phyloP scores from a whole-genome alignment of 1,284 basidiomycete genomes.

The Papiliotrema laurentii region DNA sequence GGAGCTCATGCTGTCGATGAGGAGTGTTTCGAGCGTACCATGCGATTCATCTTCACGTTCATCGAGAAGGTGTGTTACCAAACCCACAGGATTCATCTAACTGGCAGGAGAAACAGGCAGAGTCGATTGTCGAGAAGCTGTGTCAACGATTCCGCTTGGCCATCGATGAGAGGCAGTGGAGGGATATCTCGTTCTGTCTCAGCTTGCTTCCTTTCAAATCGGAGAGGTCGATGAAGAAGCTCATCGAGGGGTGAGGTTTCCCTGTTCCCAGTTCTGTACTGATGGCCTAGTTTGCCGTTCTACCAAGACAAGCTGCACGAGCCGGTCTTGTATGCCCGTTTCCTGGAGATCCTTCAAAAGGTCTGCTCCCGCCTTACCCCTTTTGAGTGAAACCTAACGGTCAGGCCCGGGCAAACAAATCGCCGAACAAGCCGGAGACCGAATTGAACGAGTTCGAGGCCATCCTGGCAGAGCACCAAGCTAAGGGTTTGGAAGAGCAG shows the following conservation, averaged over 20 bases:
- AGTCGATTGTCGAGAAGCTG: slow-evolving; percentile 88
- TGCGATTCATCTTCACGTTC: slow-evolving; percentile 93
- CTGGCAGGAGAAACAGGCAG: slow-evolving; percentile 84
- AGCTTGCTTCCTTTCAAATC: slow-evolving; percentile 95
- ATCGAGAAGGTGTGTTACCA: slow-evolving; percentile 75
- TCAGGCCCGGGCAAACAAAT: slow-evolving; percentile 76
- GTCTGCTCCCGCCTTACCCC: slow-evolving; percentile 35
- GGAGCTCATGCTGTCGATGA: slow-evolving; percentile 94
- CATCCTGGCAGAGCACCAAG: slow-evolving; percentile 73
- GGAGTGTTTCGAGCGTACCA: slow-evolving; percentile 83
- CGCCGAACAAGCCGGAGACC: slow-evolving; percentile 81
- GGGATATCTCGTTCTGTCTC: slow-evolving; percentile 93
- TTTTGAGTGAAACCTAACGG: not conserved
- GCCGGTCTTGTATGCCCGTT: slow-evolving; percentile 71
- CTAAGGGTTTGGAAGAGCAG: slow-evolving; percentile 85
- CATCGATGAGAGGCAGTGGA: slow-evolving; percentile 89
- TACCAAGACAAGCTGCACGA: slow-evolving; percentile 97
- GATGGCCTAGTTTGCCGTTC: slow-evolving; percentile 56
- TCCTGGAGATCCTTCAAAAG: slow-evolving; percentile 82
- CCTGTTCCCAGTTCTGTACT: not conserved
- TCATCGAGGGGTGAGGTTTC: slow-evolving; percentile 68
- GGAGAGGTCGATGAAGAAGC: slow-evolving; percentile 90
- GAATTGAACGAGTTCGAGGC: slow-evolving; percentile 17
- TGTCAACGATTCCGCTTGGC: slow-evolving; percentile 89
- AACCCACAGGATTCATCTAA: not conserved